Evolutionary conservation across 495 filamentous ascomycete species (phyloP), one percentile per base, ranked within the genome.

Genomic region (Articulospora tetracladia): DNA sequence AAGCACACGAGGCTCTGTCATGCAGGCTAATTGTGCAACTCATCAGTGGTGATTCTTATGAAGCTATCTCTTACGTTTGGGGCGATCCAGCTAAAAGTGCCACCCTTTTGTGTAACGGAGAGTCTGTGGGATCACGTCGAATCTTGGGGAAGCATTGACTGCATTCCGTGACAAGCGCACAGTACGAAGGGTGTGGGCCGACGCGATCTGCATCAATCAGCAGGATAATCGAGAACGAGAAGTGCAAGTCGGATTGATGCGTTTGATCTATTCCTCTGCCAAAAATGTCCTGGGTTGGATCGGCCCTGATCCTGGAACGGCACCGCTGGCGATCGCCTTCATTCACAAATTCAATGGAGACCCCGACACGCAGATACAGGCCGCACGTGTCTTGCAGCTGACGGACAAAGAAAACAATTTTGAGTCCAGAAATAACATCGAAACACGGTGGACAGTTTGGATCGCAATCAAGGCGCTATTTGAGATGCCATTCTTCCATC

Each of bases 41-140:
- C 3, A 51, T 51, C 48, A 20, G 25, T 4, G 11, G 25, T 24
- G 22, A 25, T 22, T 22, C 11, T 10, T 51, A 51, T 51, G 48
- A 51, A 51, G 48, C 48, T 20, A 51, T 51, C 22, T 51, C 48
- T 4, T 51, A 51, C 22, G 48, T 51, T 51, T 51, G 48, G 48
- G 48, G 48, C 15, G 25, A 51, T 26, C 48, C 48, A 22, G 15
- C 48, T 11, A 51, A 51, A 51, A 25, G 25, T 25, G 48, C 25
- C 22, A 51, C 22, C 12, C 20, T 51, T 26, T 24, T 25, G n/a
- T 23, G 48, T 15, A 51, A 51, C 22, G 48, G 48, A 25, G 25
- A 11, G 10, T 20, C 48, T 10, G 11, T 22, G 25, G 22, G 10
- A 51, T 51, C 25, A 51, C 48, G 11, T 22, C 12, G 22, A 51